These are phyloP conservation scores for Blastobotrys illinoisensis DNA, from an alignment of 1,139 yeast species.

Conservation along the genomic window DNA sequence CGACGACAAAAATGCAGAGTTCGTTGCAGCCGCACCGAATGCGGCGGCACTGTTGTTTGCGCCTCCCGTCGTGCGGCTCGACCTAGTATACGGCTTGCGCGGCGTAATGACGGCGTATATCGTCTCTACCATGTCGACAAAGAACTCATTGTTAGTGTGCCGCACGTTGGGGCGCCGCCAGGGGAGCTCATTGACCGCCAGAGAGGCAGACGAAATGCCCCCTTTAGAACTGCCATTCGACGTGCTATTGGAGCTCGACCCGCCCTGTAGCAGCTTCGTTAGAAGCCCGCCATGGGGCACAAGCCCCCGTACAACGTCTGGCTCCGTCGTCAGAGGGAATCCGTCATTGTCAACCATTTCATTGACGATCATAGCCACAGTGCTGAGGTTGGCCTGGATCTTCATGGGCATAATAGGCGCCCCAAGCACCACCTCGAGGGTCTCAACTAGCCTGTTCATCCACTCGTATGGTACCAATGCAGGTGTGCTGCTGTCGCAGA, in stretches of 20 bases:
- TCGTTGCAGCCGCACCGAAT: constrained; percentile 23
- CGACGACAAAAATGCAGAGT: constrained; percentile 13
- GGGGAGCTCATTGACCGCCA: constrained; percentile 34
- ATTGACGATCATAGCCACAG: constrained; percentile 53
- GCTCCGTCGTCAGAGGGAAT: constrained; percentile 64
- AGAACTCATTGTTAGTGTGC: constrained; percentile 72
- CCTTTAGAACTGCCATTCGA: constrained; percentile 5
- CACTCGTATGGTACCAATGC: constrained; percentile 54
- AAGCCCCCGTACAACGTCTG: constrained; percentile 62
- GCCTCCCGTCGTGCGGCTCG: not conserved
- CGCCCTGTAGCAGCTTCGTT: constrained; percentile 25
- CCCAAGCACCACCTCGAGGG: constrained; percentile 55
- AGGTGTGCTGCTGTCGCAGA: constrained; percentile 30
- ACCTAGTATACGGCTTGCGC: not conserved
- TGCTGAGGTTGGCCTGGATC: constrained; percentile 60
- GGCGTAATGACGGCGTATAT: constrained; percentile 42
- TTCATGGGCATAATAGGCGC: constrained; percentile 51
- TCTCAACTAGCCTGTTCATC: constrained; percentile 45
- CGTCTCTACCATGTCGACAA: constrained; percentile 67
- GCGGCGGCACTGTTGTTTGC: constrained; percentile 26
- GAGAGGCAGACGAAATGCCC: constrained; percentile 5
- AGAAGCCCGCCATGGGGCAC: constrained; percentile 49
- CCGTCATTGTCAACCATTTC: constrained; percentile 72
- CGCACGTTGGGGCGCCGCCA: constrained; percentile 69
- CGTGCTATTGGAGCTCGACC: constrained; percentile 10